These are phyloP conservation scores for Galeopsis tetrahit DNA, from an alignment of 257 asterid genomes.

Conservation along the genomic window DNA sequence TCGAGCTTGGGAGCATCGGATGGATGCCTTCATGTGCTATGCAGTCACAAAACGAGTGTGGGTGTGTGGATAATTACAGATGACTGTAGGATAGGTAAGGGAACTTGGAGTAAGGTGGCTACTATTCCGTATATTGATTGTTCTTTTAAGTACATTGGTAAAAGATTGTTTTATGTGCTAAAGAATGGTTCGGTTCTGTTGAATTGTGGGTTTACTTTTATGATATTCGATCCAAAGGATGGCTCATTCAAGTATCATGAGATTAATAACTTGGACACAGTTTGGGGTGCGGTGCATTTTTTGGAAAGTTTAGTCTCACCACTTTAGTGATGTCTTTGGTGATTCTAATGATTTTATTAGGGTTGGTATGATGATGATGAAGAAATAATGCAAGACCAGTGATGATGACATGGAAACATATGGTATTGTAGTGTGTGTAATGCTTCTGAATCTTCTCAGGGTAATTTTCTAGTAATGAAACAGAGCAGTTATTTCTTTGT, in stretches of 20 bases:
- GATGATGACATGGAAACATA: background rate
- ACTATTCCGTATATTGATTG: conserved; percentile 41
- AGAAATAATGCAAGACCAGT: background rate
- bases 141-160: conserved; percentile 33
- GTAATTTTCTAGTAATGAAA: too few relatives aligned
- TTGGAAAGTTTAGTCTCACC: conserved; percentile 61
- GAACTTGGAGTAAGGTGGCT: conserved; percentile 52
- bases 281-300: conserved; percentile 15
- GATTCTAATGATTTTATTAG: background rate
- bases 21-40: conserved; percentile 48
- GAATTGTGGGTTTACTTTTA: conserved; percentile 36
- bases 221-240: conserved; percentile 42
- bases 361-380: background rate
- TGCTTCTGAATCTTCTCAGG: background rate
- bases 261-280: conserved; percentile 14
- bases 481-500: too few relatives aligned
- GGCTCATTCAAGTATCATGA: conserved; percentile 40
- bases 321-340: too few relatives aligned
- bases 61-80: conserved; percentile 64
- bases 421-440: background rate
- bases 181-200: conserved; percentile 49
- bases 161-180: conserved; percentile 35
- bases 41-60: conserved; percentile 30
- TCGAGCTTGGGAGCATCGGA: conserved; percentile 40
- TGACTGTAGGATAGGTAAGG: conserved; percentile 40